Evolutionary conservation across 2,329 filamentous ascomycete species (phyloP), one percentile per base, ranked within the genome.

Genomic region (Aspergillus udagawae): DNA sequence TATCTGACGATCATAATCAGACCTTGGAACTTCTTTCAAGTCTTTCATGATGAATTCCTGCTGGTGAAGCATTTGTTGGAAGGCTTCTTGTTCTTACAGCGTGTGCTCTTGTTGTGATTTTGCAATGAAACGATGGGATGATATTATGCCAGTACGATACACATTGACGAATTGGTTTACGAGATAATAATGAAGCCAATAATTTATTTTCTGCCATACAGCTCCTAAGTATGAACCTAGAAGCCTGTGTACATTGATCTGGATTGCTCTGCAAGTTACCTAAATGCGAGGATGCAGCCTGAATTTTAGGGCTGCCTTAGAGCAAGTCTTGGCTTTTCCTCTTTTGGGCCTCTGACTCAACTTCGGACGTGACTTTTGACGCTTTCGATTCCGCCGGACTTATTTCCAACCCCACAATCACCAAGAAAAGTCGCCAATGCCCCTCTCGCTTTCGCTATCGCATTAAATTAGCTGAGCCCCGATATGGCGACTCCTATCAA

Each of bases 311-410:
- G 67, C 63, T 69, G 62, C 61, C 57, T 54, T 58, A 59, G 58
- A 53, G 44, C 61, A 58, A 29, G 59, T 49, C 60, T 63, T 64
- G 54, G 61, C 68, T 61, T 47, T 47, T 27, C 10, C 44, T 23
- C 44, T 47, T 47, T 27, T 47, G 44, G 21, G 44, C 8, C 4
- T 47, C 44, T 47, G 44, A 47, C 44, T 47, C 44, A 47, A 67
- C 68, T 71, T 70, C 67, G 70, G 68, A 67, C 69, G 70, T 71
- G 67, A 71, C 44, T 47, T 35, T 35, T 63, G 58, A 55, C 57
- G 63, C 66, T 65, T 66, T 67, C 53, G 23, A 62, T 49, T 32
- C 48, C 54, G 51, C 49, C 47, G 47, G 41, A 53, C 47, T 54
- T 53, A 21, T 51, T 53, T 25, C 45, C 55, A 59, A 59, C 59